Evolutionary conservation across 441 rosid genomes (phyloP), one percentile per base, ranked within the genome.

Genomic region (Eruca vesicaria): DNA sequence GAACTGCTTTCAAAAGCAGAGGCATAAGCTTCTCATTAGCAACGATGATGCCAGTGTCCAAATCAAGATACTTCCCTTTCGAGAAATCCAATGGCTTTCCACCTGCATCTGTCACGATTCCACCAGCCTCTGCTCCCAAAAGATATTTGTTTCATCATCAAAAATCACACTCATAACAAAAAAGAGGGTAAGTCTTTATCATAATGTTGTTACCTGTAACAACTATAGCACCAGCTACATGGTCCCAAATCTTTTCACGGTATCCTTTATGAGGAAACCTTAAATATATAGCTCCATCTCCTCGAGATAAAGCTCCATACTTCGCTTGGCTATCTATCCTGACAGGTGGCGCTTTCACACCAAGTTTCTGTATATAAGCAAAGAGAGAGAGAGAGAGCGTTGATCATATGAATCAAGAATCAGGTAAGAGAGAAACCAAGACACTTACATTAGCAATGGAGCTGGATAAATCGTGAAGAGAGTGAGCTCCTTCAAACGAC

Each of bases 241-340:
- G 99, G 83, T 96, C 98, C 98, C 98, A 93, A 82, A 93, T 96
- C 79, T 93, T 96, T 74, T 96, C 98, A 6, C 90, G 90, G 80
- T 96, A 93, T 55, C 99, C 99, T 86, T 84, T 23, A 65, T 77
- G 96, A 53, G 99, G 96, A 69, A 93, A 84, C 63, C 98, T 84
- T 62, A 96, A 69, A 80, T 93, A 96, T 60, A 96, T 91, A 16
- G 95, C 91, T 72, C 99, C 98, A 77, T 96, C 97, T 60, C 98
- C 98, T 88, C 97, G 82, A 6, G 97, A 90, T 56, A 96, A 82
- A 41, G 98, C 98, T 18, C 93, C 98, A 72, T 96, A 93, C 81
- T 96, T 96, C n/a, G 84, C 99, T 77, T 96, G 99, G 85, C 99
- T 96, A 77, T 96, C 99, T 18, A 93, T 91, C 69, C 97, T 80